A percentile compares a stretch with the other conserved stretches of the same genome.
These are phyloP conservation scores for Penicillium sp. DNA, from an alignment of 2,329 filamentous ascomycete genomes.

Conservation along the genomic window DNA sequence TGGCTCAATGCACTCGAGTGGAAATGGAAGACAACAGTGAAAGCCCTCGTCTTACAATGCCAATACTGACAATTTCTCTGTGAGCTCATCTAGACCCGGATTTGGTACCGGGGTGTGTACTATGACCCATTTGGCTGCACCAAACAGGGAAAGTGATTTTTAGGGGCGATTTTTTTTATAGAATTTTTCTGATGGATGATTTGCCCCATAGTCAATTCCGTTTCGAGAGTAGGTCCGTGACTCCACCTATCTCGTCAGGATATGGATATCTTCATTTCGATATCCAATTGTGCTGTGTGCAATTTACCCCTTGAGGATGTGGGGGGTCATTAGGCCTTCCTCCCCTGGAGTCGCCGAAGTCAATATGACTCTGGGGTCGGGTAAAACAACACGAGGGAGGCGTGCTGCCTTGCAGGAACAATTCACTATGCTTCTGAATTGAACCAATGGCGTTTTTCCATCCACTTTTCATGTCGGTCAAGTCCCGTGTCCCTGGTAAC, in stretches of 20 bases:
- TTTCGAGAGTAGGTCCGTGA: not conserved
- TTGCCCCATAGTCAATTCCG: not conserved
- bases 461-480: not conserved
- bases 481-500: not conserved
- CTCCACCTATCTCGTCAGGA: not conserved
- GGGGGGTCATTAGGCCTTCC: conserved; percentile 21
- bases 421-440: not conserved
- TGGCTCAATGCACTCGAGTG: conserved; percentile 24
- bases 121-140: conserved; percentile 2
- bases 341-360: conserved; percentile 17
- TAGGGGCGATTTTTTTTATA: not conserved
- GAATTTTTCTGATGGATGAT: not conserved
- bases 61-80: conserved; percentile 11
- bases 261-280: not conserved
- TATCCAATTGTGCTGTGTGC: conserved; percentile 2
- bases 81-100: conserved; percentile 7
- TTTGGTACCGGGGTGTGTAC: not conserved
- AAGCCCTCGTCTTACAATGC: conserved; percentile 24
- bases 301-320: conserved; percentile 22
- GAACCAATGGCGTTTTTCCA: not conserved
- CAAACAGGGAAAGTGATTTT: not conserved
- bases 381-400: conserved; percentile 23
- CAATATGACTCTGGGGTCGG: not conserved
- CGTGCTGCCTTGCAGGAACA: conserved; percentile 17
- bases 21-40: conserved; percentile 5